Evolutionary conservation across 2,329 filamentous ascomycete species (phyloP).

Genomic region (Tolypocladium endophyticum): DNA sequence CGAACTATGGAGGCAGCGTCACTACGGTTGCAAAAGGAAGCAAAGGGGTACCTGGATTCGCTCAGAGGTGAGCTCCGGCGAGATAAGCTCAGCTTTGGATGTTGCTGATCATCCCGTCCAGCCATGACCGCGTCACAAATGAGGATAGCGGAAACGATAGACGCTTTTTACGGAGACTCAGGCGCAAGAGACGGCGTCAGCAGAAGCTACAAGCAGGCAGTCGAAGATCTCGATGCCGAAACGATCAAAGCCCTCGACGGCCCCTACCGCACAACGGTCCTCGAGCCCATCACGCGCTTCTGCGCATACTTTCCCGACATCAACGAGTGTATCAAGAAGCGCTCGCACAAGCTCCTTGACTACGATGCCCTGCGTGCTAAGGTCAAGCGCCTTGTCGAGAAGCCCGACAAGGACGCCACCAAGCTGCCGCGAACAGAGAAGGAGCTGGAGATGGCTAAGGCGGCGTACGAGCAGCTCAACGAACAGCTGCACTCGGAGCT

Average conservation of each 20-base stretch:
- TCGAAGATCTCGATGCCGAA: conserved; percentile 94
- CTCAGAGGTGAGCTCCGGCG: conserved; percentile 56
- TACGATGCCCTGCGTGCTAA: conserved; percentile 93
- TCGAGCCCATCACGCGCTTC: conserved; percentile 92
- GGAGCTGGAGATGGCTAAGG: conserved; percentile 89
- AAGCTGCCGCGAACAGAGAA: conserved; percentile 94
- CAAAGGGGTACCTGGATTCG: conserved; percentile 94
- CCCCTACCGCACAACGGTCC: conserved; percentile 84
- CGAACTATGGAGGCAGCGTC: conserved; percentile 95
- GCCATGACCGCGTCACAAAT: conserved; percentile 99
- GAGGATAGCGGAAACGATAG: conserved; percentile 98
- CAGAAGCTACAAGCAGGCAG: conserved; percentile 94
- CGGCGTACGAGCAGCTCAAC: conserved; percentile 92
- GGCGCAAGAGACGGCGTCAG: conserved; percentile 92
- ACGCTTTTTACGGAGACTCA: conserved; percentile 96
- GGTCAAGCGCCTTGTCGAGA: conserved; percentile 94
- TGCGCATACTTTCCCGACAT: conserved; percentile 98
- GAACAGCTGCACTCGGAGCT: conserved; percentile 89
- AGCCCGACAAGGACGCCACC: conserved; percentile 95
- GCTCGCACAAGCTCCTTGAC: conserved; percentile 95
- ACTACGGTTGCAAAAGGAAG: conserved; percentile 87
- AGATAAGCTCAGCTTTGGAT: not conserved
- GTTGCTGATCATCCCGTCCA: conserved; percentile 20
- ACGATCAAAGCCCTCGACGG: conserved; percentile 98
- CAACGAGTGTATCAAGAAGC: conserved; percentile 99